A percentile compares a stretch with the other conserved stretches of the same genome.
These are phyloP conservation scores for Penicillium mononematosum DNA, from an alignment of 495 filamentous ascomycete genomes.

Conservation along the genomic window DNA sequence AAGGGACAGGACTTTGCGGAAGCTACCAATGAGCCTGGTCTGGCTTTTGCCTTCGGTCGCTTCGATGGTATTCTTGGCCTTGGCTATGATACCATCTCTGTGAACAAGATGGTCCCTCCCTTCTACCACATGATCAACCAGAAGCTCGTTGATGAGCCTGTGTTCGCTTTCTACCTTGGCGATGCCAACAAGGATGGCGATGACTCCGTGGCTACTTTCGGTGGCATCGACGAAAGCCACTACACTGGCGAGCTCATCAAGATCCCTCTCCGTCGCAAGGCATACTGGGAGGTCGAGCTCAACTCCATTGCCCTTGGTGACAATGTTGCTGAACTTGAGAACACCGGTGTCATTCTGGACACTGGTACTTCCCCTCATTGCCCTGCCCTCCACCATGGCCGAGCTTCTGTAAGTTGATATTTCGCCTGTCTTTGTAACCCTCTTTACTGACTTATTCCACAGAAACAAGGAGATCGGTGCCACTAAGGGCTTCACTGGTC, in stretches of 20 bases:
- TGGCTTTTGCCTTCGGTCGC: constrained; percentile 96
- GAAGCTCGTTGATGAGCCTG: constrained; percentile 81
- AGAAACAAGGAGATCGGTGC: constrained; percentile 95
- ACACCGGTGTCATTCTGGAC: constrained; percentile 95
- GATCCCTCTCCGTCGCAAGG: constrained; percentile 94
- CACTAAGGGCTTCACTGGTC: constrained; percentile 93
- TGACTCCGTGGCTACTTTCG: constrained; percentile 86
- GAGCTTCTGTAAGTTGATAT: constrained; percentile 71
- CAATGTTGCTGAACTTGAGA: constrained; percentile 78
- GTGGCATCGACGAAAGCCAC: constrained; percentile 82
- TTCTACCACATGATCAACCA: constrained; percentile 96
- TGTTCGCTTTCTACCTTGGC: constrained; percentile 96
- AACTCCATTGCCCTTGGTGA: constrained; percentile 87
- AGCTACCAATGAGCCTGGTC: constrained; percentile 88
- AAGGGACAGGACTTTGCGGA: constrained; percentile 93
- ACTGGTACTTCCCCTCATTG: constrained; percentile 98
- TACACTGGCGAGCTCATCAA: constrained; percentile 88
- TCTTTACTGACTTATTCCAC: constrained; percentile 25
- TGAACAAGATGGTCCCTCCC: constrained; percentile 90
- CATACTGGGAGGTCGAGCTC: constrained; percentile 99
- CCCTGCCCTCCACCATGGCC: constrained; percentile 85
- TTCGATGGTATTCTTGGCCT: constrained; percentile 98
- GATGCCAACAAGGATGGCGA: constrained; percentile 69
- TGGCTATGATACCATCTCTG: constrained; percentile 91
- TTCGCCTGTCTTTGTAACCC: neutral